Evolutionary conservation across 1,284 basidiomycete species (phyloP).

Genomic region (Ganoderma multipileum): DNA sequence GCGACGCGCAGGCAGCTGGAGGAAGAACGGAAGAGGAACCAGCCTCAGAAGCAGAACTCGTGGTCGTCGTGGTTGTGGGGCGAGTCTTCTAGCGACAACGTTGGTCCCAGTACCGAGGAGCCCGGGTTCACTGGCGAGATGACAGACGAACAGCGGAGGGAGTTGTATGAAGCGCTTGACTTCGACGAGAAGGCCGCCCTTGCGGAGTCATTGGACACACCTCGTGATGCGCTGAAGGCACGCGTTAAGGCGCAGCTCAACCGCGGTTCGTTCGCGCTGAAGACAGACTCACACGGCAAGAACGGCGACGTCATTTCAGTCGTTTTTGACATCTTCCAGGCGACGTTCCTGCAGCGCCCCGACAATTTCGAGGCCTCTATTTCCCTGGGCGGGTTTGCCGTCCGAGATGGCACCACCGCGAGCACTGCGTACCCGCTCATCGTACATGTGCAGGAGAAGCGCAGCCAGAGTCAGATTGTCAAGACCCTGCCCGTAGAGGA

Average conservation of each 20-base stretch:
- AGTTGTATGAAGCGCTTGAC: conserved; percentile 94
- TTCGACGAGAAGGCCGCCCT: conserved; percentile 89
- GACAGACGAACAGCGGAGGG: conserved; percentile 92
- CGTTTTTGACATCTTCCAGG: conserved; percentile 90
- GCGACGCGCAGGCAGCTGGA: conserved; percentile 74
- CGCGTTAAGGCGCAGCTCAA: conserved; percentile 83
- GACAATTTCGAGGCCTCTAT: conserved; percentile 87
- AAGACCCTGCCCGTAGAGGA: conserved; percentile 40
- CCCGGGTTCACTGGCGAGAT: conserved; percentile 69
- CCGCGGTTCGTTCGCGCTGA: conserved; percentile 87
- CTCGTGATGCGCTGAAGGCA: conserved; percentile 85
- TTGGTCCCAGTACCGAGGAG: conserved; percentile 46
- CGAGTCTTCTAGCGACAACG: conserved; percentile 42
- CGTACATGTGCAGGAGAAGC: conserved; percentile 85
- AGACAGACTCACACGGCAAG: conserved; percentile 69
- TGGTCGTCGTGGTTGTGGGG: conserved; percentile 93
- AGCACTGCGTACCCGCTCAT: conserved; percentile 91
- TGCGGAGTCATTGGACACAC: conserved; percentile 70
- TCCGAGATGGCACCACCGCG: conserved; percentile 91
- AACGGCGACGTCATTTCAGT: conserved; percentile 84
- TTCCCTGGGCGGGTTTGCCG: conserved; percentile 87
- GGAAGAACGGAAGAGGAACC: conserved; percentile 66
- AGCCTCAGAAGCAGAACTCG: conserved; percentile 54
- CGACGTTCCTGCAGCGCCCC: conserved; percentile 85
- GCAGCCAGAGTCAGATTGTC: conserved; percentile 33